These are phyloP conservation scores for Suaeda aralocaspica DNA, from an alignment of 148 eudicot species.

Conservation along the genomic window DNA sequence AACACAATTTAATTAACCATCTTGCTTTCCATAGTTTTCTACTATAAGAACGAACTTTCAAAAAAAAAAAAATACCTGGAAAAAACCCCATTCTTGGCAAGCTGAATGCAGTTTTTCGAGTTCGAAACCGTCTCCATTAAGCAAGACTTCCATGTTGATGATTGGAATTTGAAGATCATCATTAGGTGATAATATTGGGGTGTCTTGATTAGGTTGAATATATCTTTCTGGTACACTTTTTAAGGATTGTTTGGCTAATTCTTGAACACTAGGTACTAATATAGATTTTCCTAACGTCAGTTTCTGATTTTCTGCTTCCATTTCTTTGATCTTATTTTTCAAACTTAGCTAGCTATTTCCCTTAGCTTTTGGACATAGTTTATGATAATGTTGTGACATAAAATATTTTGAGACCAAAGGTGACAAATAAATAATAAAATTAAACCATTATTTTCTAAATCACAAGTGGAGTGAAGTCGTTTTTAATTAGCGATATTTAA, in stretches of 20 bases:
- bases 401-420: no score
- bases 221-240: slow-evolving; percentile 13
- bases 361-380: background rate
- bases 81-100: slow-evolving; percentile 39
- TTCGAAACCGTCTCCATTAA: slow-evolving; percentile 21
- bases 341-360: no score
- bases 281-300: slow-evolving; percentile 18
- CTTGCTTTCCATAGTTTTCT: no score
- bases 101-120: slow-evolving; percentile 26
- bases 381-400: no score
- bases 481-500: no score
- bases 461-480: no score
- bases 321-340: background rate
- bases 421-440: no score
- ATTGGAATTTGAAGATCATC: slow-evolving; percentile 25
- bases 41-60: no score
- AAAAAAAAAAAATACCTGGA: slow-evolving; percentile 24
- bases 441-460: no score
- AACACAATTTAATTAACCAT: no score
- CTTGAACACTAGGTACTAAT: slow-evolving; percentile 28
- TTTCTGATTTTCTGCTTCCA: background rate
- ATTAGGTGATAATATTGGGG: background rate
- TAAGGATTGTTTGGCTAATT: slow-evolving; percentile 19
- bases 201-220: slow-evolving; percentile 10
- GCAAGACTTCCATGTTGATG: slow-evolving; percentile 22